Conservation (phyloP, 2,329 filamentous ascomycete species). For the Chalaropsis ovoidea region DNA sequence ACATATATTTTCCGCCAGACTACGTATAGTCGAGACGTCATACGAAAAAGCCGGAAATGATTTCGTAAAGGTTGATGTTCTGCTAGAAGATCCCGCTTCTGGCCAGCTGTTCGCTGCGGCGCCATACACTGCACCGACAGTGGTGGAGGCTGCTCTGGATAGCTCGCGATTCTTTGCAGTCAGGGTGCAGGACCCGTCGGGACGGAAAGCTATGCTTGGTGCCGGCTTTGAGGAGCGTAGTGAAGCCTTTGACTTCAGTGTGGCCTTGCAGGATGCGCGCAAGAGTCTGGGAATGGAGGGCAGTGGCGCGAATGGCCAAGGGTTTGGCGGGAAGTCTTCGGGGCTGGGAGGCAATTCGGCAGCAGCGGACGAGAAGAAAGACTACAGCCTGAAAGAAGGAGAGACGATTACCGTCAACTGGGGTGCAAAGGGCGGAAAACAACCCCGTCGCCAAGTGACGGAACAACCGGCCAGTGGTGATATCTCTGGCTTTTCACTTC, state of each 20-base stretch:
- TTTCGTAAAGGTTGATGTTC: slow-evolving; percentile 57
- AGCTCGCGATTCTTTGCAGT: slow-evolving; percentile 77
- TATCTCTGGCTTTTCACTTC: slow-evolving; percentile 43
- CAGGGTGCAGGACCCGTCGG: slow-evolving; percentile 63
- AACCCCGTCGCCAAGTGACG: slow-evolving; percentile 27
- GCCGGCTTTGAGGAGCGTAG: slow-evolving; percentile 80
- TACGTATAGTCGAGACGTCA: slow-evolving; percentile 69
- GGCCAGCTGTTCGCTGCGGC: slow-evolving; percentile 75
- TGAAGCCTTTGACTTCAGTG: slow-evolving; percentile 77
- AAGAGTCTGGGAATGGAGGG: slow-evolving; percentile 54
- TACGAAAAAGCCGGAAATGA: slow-evolving; percentile 41
- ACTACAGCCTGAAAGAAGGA: slow-evolving; percentile 79
- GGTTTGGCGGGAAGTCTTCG: slow-evolving; percentile 28
- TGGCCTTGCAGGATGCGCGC: slow-evolving; percentile 67
- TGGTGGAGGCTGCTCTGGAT: slow-evolving; percentile 69
- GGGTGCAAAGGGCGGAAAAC: slow-evolving; percentile 39
- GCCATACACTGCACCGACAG: slow-evolving; percentile 56
- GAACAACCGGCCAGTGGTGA: slow-evolving; percentile 29
- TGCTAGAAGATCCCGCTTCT: slow-evolving; percentile 64
- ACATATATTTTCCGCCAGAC: slow-evolving; percentile 75
- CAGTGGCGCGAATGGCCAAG: slow-evolving; percentile 27
- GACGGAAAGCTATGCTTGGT: slow-evolving; percentile 68
- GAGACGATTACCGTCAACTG: slow-evolving; percentile 65
- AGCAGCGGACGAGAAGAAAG: slow-evolving; percentile 47
- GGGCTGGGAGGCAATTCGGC: slow-evolving; percentile 34